Conservation (phyloP, 495 filamentous ascomycete species). For the Neurospora terricola region DNA sequence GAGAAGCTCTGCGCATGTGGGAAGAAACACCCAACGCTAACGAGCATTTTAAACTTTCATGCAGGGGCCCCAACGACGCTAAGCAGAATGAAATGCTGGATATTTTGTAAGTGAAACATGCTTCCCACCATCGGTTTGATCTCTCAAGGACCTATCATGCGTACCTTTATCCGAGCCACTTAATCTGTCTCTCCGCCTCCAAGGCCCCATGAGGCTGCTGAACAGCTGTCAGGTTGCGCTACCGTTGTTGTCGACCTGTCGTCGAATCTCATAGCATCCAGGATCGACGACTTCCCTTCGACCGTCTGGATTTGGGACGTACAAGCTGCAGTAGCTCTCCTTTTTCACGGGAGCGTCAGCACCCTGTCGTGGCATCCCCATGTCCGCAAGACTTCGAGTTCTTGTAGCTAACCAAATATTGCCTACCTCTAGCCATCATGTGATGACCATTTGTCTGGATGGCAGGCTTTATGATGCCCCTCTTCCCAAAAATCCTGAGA, state of each 20-base stretch:
- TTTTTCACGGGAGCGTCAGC: conserved; percentile 58
- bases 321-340: conserved; percentile 43
- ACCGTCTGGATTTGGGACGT: conserved; percentile 85
- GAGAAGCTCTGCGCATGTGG: not conserved
- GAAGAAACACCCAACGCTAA: not conserved
- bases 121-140: conserved; percentile 2
- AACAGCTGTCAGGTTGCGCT: conserved; percentile 29
- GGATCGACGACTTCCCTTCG: too few species aligned
- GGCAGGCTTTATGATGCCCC: conserved; percentile 49
- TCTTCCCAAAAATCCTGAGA: conserved; percentile 31
- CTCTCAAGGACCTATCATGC: conserved; percentile 25
- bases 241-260: too few species aligned
- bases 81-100: conserved; percentile 29
- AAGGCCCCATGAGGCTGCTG: conserved; percentile 23
- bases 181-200: conserved; percentile 32
- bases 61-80: conserved; percentile 30
- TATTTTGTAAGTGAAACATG: conserved; percentile 21
- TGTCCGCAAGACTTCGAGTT: conserved; percentile 43
- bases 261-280: too few species aligned
- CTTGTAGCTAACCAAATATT: not conserved
- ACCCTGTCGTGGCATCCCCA: conserved; percentile 59
- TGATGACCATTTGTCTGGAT: conserved; percentile 30
- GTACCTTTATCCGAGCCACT: conserved; percentile 32
- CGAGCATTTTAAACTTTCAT: not conserved
- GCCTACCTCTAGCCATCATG: not conserved